Evolutionary conservation across 495 filamentous ascomycete species (phyloP), one percentile per base, ranked within the genome.

Genomic region (Neurospora sp.): DNA sequence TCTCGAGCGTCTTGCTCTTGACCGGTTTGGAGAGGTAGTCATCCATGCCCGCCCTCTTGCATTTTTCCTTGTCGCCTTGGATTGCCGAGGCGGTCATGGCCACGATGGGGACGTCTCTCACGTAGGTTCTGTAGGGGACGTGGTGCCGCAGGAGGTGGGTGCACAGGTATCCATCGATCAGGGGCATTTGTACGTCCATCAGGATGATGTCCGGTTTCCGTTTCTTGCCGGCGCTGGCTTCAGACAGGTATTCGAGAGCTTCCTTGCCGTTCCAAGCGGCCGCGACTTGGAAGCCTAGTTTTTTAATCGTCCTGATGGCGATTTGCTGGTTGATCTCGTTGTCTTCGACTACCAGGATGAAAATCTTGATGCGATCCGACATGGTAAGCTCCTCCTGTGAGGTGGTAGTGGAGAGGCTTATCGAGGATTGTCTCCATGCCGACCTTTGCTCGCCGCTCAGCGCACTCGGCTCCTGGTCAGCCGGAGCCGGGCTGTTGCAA

Each of bases 111-210:
- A 92, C 86, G 2, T 87, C 80, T 24, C 82, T 82, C 19, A 86
- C 83, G 17, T 84, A 80, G 17, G 79, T 78, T 69, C 86, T 87
- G 76, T 91, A 90, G 4, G 88, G 89, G 4, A 81, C 71, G 72
- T 90, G 85, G 69, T 88, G 86, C 45, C 92, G 84, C 34, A 96
- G 88, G 39, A 89, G 84, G n/a, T 90, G 89, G 0, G 92, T 94
- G 39, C 92, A 91, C 39, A 86, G 84, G 76, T 94, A 95, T 1
- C 93, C 93, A 74, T 94, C 92, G 73, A 94, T 88, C 19, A 94
- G 84, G 5, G 92, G 91, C 92, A 96, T 94, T 79, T 94, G 92
- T 0, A 94, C 89, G 76, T 96, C 92, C 93, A 96, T 96, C 9
- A 95, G 85, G 69, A 95, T 92, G n/a, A 95, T 90, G 74, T 95